Base-by-base conservation (phyloP, 179 eudicot genomes). In the Patellifolia procumbens region DNA sequence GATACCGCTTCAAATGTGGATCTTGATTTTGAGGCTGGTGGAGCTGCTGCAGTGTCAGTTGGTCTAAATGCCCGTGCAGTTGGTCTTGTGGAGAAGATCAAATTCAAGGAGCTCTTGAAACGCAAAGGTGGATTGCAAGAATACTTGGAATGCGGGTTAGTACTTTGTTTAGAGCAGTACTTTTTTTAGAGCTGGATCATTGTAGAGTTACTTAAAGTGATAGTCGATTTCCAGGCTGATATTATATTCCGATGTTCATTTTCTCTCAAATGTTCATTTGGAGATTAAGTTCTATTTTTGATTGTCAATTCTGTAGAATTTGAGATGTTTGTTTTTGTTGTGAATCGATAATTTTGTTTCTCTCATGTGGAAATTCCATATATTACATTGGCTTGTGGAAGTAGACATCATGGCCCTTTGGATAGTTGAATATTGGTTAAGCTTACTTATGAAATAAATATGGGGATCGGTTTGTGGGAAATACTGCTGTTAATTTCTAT, bases 81-180 rank as follows among this genome's bases (percentile, higher is more conserved):
- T 74, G 85, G 91, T 76, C 92, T 98, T 52, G 72, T 96, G 78
- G 99, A 96, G 83, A 89, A 87, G 84, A 90, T 93, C 68, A 93
- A 86, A 84, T 96, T 96, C 78, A 96, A 88, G 89, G 98, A 93
- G 77, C 83, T 87, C 63, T 74, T 93, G 81, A 91, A 88, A 84
- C 91, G 92, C 72, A 96, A 89, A 94, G 94, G 94, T 75, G 99
- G 97, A 68, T 82, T 85, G 61, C 97, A 90, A 74, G 93, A 89
- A 74, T 96, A 91, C 83, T 68, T 96, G 74, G 89, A 88, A 68
- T 93, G 98, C 98, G 90, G 99, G 99, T 93, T 81, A 78, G 92
- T 86, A 45, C 35, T 19, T 62, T 63, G 35, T 75, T 62, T 75
- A 60, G n/a, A n/a, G n/a, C n/a, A n/a, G n/a, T n/a, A n/a, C n/a